Evolutionary conservation across 1,284 basidiomycete genomes (phyloP).

Genomic region (Trametes polyzona): DNA sequence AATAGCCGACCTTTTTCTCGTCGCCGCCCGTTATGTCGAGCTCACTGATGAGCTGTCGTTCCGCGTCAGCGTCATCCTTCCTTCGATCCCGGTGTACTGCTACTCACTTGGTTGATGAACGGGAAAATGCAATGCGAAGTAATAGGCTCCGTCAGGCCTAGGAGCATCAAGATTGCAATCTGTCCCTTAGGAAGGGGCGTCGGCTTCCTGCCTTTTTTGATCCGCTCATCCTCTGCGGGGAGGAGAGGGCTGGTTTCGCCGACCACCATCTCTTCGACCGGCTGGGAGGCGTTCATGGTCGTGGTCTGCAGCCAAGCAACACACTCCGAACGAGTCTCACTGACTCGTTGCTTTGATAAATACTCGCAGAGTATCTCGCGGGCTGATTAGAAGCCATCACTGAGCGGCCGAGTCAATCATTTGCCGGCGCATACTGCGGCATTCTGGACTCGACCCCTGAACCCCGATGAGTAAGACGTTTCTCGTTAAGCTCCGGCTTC

Average conservation of each 20-base stretch:
- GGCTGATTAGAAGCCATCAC: too few relatives aligned
- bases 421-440: too few relatives aligned
- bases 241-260: constrained; percentile 16
- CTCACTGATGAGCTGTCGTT: constrained; percentile 54
- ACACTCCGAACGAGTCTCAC: not conserved
- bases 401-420: too few relatives aligned
- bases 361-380: not conserved
- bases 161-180: constrained; percentile 50
- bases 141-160: constrained; percentile 57
- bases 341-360: too few relatives aligned
- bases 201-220: not conserved
- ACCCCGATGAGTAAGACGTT: too few relatives aligned
- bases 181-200: constrained; percentile 61
- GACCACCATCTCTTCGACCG: constrained; percentile 3
- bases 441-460: too few relatives aligned
- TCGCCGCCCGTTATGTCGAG: constrained; percentile 62
- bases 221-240: not conserved
- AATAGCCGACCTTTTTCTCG: constrained; percentile 63
- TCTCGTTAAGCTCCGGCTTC: too few relatives aligned
- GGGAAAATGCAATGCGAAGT: constrained; percentile 58
- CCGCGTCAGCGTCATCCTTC: not conserved
- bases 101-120: constrained; percentile 59
- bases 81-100: not conserved
- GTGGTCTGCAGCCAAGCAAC: not conserved
- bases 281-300: not conserved